Evolutionary conservation across 495 filamentous ascomycete species (phyloP).

Genomic region (Hyaloscypha finlandica): DNA sequence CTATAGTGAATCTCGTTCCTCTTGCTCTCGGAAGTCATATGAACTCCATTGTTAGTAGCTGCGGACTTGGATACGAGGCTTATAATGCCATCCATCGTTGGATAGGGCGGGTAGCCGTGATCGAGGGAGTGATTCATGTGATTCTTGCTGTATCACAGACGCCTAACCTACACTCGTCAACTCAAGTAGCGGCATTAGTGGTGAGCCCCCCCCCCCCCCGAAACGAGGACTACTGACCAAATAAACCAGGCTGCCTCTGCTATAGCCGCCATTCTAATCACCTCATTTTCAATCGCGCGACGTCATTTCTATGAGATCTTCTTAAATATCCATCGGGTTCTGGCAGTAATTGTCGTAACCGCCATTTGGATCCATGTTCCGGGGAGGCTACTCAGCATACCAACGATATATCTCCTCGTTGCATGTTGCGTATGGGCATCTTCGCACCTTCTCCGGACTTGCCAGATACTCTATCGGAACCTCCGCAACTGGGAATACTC

Average conservation of each 20-base stretch:
- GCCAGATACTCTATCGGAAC: too few relatives aligned
- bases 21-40: background rate
- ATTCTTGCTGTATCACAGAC: too few relatives aligned
- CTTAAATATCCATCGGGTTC: background rate
- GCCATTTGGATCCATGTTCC: background rate
- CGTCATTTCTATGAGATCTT: background rate
- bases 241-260: background rate
- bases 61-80: too few relatives aligned
- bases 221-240: too few relatives aligned
- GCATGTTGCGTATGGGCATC: background rate
- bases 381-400: background rate
- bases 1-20: background rate
- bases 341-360: background rate
- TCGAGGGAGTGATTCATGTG: too few relatives aligned
- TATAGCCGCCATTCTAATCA: background rate
- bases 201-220: background rate
- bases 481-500: too few relatives aligned
- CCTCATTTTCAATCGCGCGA: background rate
- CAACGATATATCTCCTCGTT: background rate
- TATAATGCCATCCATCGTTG: too few relatives aligned
- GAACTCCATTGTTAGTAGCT: background rate
- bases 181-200: background rate
- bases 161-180: too few relatives aligned
- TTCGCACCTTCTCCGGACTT: background rate
- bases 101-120: too few relatives aligned